Conservation (phyloP, 2,329 filamentous ascomycete species). For the Hypoxylon sp. region DNA sequence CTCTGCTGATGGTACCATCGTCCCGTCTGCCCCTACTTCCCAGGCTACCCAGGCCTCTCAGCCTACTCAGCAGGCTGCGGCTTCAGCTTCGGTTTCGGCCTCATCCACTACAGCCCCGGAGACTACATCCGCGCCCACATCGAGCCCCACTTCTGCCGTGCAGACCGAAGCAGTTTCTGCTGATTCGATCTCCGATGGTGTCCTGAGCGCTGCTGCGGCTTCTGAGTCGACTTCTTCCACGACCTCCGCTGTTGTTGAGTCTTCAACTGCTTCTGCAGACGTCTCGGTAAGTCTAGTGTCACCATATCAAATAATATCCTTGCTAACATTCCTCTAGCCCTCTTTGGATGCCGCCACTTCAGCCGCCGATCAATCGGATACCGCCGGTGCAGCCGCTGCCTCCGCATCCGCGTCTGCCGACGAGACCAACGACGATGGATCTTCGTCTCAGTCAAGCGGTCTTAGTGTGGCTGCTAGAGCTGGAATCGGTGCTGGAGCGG, state of each 20-base stretch:
- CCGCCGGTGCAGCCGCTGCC: constrained; percentile 16
- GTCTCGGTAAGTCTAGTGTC: constrained; percentile 16
- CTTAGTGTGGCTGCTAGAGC: constrained; percentile 56
- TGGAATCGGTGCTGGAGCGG: constrained; percentile 59
- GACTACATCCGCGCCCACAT: constrained; percentile 2
- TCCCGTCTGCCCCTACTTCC: constrained; percentile 9
- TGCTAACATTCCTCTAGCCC: too few relatives aligned
- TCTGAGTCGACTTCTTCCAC: constrained; percentile 11
- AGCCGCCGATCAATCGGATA: too few relatives aligned
- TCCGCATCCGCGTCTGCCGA: constrained; percentile 24
- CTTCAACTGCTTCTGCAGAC: constrained; percentile 9
- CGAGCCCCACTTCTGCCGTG: constrained; percentile 7
- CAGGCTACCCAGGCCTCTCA: constrained; percentile 3
- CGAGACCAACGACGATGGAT: constrained; percentile 10
- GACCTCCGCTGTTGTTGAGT: constrained; percentile 5
- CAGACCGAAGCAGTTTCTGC: constrained; percentile 8
- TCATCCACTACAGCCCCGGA: constrained; percentile 17
- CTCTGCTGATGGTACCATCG: too few relatives aligned
- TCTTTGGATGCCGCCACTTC: too few relatives aligned
- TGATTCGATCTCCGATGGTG: constrained; percentile 3
- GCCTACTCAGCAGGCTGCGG: constrained; percentile 22
- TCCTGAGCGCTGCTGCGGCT: constrained; percentile 5
- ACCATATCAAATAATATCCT: too few relatives aligned
- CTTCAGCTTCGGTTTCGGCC: constrained; percentile 20
- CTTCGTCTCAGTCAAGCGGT: constrained; percentile 33